Conservation (phyloP, 1,284 basidiomycete genomes). For the Heterobasidion occidentale region DNA sequence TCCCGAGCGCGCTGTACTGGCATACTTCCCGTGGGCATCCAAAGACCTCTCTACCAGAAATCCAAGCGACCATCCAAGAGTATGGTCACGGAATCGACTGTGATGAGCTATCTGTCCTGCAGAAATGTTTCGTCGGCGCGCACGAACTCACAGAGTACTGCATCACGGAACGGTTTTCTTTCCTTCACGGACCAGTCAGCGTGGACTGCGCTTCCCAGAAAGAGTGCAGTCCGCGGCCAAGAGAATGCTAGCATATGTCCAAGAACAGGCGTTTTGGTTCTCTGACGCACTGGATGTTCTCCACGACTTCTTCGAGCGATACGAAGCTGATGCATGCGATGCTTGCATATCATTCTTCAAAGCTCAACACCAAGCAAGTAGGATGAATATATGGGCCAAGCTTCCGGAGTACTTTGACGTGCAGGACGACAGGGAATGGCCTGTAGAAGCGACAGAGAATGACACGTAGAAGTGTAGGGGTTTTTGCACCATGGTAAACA, state of each 20-base stretch:
- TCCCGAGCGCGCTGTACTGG: slow-evolving; percentile 8
- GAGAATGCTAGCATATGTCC: background rate
- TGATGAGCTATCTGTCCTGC: background rate
- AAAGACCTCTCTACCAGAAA: background rate
- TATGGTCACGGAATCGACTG: background rate
- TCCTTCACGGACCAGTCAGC: background rate
- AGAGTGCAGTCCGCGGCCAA: background rate
- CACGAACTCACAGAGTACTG: background rate
- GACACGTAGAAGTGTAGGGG: background rate
- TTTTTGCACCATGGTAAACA: too few species aligned
- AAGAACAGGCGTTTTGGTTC: background rate
- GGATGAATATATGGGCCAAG: background rate
- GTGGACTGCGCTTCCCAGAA: background rate
- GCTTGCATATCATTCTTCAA: background rate
- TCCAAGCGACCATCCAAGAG: background rate
- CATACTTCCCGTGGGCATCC: background rate
- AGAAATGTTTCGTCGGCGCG: background rate
- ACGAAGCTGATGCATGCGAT: background rate
- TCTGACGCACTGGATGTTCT: background rate
- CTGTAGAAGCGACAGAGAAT: background rate
- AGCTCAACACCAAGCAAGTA: background rate
- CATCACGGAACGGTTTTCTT: background rate
- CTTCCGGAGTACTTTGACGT: background rate
- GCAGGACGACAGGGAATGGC: background rate
- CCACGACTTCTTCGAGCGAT: background rate